These are phyloP conservation scores for Sporothrix brunneoviolacea DNA, from an alignment of 2,329 filamentous ascomycete species.

Conservation along the genomic window DNA sequence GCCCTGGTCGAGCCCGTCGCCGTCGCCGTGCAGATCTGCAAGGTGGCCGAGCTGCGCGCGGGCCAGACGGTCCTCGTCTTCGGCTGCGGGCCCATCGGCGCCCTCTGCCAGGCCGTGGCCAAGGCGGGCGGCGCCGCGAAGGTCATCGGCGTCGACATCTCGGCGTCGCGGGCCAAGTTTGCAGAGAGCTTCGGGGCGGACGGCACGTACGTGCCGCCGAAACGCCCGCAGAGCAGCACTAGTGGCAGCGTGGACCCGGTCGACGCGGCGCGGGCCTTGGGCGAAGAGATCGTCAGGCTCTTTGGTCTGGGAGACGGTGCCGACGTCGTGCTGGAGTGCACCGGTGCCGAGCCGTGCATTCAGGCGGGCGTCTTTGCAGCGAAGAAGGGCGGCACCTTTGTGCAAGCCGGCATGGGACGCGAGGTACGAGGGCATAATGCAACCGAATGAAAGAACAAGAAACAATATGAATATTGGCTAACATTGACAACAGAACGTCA, in stretches of 20 bases:
- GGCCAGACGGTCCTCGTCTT: constrained; percentile 46
- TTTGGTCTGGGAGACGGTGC: constrained; percentile 52
- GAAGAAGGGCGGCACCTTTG: constrained; percentile 38
- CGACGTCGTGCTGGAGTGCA: constrained; percentile 68
- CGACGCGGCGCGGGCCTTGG: constrained; percentile 34
- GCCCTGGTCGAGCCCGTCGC: constrained; percentile 53
- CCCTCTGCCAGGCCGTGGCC: constrained; percentile 53
- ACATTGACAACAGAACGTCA: too few relatives aligned
- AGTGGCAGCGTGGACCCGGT: constrained; percentile 45
- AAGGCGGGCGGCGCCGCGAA: constrained; percentile 38
- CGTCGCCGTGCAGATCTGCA: constrained; percentile 51
- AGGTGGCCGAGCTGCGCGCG: constrained; percentile 36
- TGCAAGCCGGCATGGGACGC: constrained; percentile 45
- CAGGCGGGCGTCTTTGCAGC: constrained; percentile 59
- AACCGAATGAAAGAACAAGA: too few relatives aligned
- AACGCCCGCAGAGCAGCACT: too few relatives aligned
- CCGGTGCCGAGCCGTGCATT: constrained; percentile 70
- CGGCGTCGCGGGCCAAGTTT: constrained; percentile 51
- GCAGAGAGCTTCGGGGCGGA: constrained; percentile 50
- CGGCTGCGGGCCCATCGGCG: constrained; percentile 55
- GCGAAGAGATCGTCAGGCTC: constrained; percentile 30
- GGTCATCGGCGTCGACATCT: constrained; percentile 49
- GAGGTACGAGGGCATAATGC: too few relatives aligned
- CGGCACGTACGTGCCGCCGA: constrained; percentile 44
- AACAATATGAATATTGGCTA: too few relatives aligned